A percentile compares a stretch with the other conserved stretches of the same genome.
Evolutionary conservation across 1,284 basidiomycete genomes (phyloP).

Genomic region (Ustilago lituana): DNA sequence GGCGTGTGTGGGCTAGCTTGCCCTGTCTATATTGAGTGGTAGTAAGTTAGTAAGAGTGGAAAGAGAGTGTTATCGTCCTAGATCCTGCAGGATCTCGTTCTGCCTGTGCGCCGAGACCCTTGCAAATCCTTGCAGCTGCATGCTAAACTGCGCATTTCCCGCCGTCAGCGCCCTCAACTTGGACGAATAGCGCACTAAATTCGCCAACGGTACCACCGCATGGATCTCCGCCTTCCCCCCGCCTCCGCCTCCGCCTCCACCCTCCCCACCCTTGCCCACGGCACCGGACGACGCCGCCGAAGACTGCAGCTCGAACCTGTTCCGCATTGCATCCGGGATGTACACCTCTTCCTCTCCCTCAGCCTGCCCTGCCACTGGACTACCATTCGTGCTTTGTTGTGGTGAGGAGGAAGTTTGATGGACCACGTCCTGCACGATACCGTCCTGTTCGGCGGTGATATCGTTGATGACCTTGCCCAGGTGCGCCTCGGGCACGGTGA

Average conservation of each 20-base stretch:
- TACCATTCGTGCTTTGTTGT: not conserved
- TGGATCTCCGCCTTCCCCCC: conserved; percentile 52
- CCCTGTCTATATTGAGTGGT: too few relatives aligned
- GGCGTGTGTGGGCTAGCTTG: too few relatives aligned
- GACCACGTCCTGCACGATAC: conserved; percentile 53
- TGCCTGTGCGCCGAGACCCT: conserved; percentile 62
- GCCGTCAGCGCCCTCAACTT: conserved; percentile 81
- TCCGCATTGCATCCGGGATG: conserved; percentile 74
- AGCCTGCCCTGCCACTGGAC: too few relatives aligned
- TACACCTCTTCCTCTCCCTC: conserved; percentile 74
- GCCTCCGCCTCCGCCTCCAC: conserved; percentile 11
- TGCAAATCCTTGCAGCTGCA: conserved; percentile 79
- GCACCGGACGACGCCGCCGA: conserved; percentile 65
- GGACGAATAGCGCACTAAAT: conserved; percentile 81
- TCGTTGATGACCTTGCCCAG: conserved; percentile 62
- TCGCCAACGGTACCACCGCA: conserved; percentile 78
- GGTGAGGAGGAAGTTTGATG: conserved; percentile 69
- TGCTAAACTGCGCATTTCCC: conserved; percentile 82
- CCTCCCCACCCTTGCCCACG: conserved; percentile 54
- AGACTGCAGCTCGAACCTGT: conserved; percentile 73
- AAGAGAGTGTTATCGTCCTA: conserved; percentile 42
- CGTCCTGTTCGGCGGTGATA: conserved; percentile 60
- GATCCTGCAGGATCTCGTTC: conserved; percentile 50
- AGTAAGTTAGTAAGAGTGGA: too few relatives aligned
- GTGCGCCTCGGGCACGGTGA: conserved; percentile 42